Base-by-base conservation (phyloP, 495 filamentous ascomycete species). In the Lophiotrema nucula region DNA sequence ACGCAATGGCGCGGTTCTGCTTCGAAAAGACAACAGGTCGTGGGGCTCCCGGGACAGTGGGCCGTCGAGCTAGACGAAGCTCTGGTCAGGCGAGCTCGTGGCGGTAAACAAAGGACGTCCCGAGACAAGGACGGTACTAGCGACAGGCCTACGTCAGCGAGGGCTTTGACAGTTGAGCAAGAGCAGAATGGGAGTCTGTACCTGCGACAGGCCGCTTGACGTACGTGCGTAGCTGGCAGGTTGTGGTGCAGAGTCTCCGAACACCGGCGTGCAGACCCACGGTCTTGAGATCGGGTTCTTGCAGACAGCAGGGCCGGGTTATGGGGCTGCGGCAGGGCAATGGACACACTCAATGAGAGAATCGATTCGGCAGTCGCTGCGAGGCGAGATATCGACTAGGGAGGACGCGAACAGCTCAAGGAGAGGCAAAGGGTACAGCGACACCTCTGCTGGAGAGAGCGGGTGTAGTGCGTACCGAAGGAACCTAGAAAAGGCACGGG, bases 91-190 rank as follows among this genome's bases (percentile, higher is more conserved):
- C 22, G 47, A 57, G 46, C 59, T 64, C 28, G 49, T 13, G 27
- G 53, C 28, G 10, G 38, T 58, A 54, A 62, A 66, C 63, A 66
- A 66, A 66, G 53, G 37, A 66, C 19, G 21, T 24, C 42, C 16
- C 22, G 15, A 28, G 39, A 61, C 51, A 60, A 61, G 63, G 53
- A 27, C 51, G 4, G 53, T 61, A 47, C 6, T 19, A n/a, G 12
- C 28, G 37, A 58, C 33, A 37, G 26, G 19, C 16, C 6, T 54
- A 53, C 39, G 63, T 66, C 53, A 66, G 58, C 53, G 13, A 15
- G 12, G 28, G 2, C 28, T 44, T 47, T 51, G 43, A 41, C 23
- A 18, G 15, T 22, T 4, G 12, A 19, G 22, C 37, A 37, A 16
- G 3, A 23, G 33, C 28, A 18, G n/a, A 64, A 33, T n/a, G n/a